phyloP scores from a whole-genome alignment of 345 rosid genomes.

The Rhizophora mangle region DNA sequence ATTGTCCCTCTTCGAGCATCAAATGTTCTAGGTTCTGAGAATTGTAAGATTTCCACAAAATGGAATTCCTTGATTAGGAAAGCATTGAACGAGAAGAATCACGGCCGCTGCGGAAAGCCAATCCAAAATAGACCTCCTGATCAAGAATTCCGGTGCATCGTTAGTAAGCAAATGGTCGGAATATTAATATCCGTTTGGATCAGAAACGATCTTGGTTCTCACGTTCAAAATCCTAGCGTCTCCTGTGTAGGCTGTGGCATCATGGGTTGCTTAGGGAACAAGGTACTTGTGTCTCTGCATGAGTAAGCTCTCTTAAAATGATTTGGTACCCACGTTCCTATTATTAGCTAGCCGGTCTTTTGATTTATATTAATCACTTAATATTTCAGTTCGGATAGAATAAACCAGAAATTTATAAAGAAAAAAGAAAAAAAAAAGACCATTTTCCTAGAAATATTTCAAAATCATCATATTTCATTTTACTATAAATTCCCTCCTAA shows the following conservation, averaged over 20 bases:
- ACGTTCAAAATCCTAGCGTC: constrained; percentile 50
- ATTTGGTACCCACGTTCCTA: no score
- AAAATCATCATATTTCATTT: no score
- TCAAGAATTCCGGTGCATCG: constrained; percentile 40
- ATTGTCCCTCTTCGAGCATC: constrained; percentile 64
- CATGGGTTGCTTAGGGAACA: constrained; percentile 80
- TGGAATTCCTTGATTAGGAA: constrained; percentile 68
- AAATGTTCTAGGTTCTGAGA: constrained; percentile 59
- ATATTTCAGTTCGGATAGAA: no score
- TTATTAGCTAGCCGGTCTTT: no score
- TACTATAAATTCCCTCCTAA: no score
- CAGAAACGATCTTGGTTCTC: constrained; percentile 49
- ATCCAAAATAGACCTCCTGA: no score
- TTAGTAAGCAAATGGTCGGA: constrained; percentile 85
- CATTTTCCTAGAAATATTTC: no score
- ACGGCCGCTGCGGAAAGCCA: not conserved
- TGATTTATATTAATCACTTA: no score
- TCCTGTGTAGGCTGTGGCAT: constrained; percentile 82
- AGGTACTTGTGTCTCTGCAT: constrained; percentile 35
- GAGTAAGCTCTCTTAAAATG: no score
- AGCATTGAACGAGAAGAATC: constrained; percentile 46
- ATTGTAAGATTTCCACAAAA: constrained; percentile 41
- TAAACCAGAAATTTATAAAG: no score
- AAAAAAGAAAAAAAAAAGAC: no score
- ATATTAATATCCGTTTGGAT: constrained; percentile 67